phyloP scores from a whole-genome alignment of 1,284 basidiomycete genomes.

The Amylostereum chailletii region DNA sequence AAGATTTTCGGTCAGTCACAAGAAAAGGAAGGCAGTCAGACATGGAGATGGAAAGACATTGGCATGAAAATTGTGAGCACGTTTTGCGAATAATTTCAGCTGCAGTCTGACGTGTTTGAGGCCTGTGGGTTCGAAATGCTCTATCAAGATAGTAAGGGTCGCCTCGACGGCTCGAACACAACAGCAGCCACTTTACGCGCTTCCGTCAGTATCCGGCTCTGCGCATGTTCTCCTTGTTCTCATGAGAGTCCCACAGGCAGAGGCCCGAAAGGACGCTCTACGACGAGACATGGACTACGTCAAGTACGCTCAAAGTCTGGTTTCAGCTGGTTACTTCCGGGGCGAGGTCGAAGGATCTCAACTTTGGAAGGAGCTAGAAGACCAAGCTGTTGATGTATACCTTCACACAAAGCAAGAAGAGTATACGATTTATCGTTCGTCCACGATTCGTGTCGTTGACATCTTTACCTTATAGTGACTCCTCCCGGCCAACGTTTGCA shows the following conservation, averaged over 20 bases:
- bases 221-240: not conserved
- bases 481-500: constrained; percentile 65
- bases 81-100: not conserved
- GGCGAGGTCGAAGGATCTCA: constrained; percentile 69
- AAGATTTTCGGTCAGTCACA: constrained; percentile 78
- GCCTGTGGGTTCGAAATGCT: constrained; percentile 94
- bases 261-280: constrained; percentile 60
- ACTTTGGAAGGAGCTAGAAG: constrained; percentile 67
- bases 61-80: constrained; percentile 82
- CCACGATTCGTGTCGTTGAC: constrained; percentile 3
- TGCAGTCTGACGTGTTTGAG: constrained; percentile 25
- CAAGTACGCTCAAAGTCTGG: constrained; percentile 60
- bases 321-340: constrained; percentile 65
- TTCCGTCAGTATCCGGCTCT: constrained; percentile 32
- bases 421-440: constrained; percentile 29
- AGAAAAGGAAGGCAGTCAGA: constrained; percentile 49
- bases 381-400: constrained; percentile 61
- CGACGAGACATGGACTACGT: constrained; percentile 54
- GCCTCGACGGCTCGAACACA: constrained; percentile 26
- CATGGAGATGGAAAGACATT: constrained; percentile 72
- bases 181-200: constrained; percentile 30
- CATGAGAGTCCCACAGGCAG: constrained; percentile 27
- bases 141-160: constrained; percentile 71
- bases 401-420: constrained; percentile 54
- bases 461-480: constrained; percentile 31